Base-by-base conservation (phyloP, 2,329 filamentous ascomycete species). In the Pseudonectria foliicola region DNA sequence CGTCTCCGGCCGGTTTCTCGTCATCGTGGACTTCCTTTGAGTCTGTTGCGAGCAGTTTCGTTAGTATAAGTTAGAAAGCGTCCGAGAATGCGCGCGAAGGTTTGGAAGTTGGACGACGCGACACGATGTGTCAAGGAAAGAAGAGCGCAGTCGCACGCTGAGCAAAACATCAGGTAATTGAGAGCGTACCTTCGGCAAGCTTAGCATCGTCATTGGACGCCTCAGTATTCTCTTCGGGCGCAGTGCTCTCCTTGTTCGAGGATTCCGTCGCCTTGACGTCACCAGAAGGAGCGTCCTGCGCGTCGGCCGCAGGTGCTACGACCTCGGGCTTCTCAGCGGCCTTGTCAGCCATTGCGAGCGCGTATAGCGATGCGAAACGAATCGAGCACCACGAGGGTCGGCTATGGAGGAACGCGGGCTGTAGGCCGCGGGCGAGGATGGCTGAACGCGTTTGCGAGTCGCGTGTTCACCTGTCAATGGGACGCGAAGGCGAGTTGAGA, bases 331-430 rank as follows among this genome's bases (percentile, higher is more conserved):
- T 61, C 48, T 63, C 59, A 40, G 47, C 46, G 31, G 53, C 34
- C 45, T 56, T 57, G 38, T 66, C 62, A 35, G 62, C 59, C 63
- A 66, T 66, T 49, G 50, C 52, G 48, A 37, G 40, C 31, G 30
- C 35, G 35, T 37, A 36, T 40, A 39, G 38, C 34, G 37, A 48
- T 50, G 44, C 45, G 47, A 51, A 38, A 31, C 33, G 35, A 33
- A 16, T 39, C 32, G 40, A 38, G 33, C 31, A 32, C 40, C 38
- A 44, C 42, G 38, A 35, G 27, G 38, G 38, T 45, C 34, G 38
- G 37, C 24, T 21, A 8, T 21, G 43, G 39, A 37, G 14, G 12
- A 25, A 26, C 10, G 30, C 43, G 33, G 32, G 40, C 37, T 35
- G 31, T 30, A 40, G 38, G 29, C 35, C 36, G 30, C 38, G 42